Conservation (phyloP, 2,329 filamentous ascomycete species). For the Pyrenophora seminiperda region DNA sequence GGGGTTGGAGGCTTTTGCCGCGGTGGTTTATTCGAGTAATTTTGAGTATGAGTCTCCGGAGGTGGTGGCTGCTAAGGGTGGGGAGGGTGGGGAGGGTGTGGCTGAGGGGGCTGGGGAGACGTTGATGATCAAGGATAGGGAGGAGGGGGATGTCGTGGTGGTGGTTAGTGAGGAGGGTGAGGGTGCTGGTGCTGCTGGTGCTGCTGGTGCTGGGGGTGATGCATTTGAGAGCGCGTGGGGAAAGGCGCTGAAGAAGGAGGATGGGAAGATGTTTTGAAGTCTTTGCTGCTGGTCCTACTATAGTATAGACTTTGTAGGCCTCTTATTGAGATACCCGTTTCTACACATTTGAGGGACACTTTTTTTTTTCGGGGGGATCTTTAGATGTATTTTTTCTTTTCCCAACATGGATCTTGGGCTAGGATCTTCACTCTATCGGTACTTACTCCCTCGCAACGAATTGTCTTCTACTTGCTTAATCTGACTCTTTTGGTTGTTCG, state of each 20-base stretch:
- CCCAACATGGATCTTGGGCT: no score
- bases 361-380: not conserved
- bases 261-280: slow-evolving; percentile 34
- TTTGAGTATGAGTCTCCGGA: slow-evolving; percentile 61
- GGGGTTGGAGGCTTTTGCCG: slow-evolving; percentile 81
- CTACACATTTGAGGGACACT: not conserved
- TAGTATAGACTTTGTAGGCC: no score
- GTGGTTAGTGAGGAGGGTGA: no score
- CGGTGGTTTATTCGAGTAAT: slow-evolving; percentile 86
- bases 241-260: slow-evolving; percentile 61
- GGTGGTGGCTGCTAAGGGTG: slow-evolving; percentile 19
- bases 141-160: slow-evolving; percentile 37
- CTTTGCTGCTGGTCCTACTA: no score
- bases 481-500: slow-evolving; percentile 9
- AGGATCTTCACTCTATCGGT: no score
- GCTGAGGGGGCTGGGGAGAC: no score
- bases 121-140: slow-evolving; percentile 21
- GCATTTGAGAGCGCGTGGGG: slow-evolving; percentile 73
- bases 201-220: no score
- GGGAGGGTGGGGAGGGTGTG: no score
- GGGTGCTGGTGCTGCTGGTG: no score
- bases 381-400: not conserved
- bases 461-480: no score
- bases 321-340: slow-evolving; percentile 25
- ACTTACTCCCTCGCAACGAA: no score